Base-by-base conservation (phyloP, 352 stramenopile species). In the Phytopythium kandeliae region DNA sequence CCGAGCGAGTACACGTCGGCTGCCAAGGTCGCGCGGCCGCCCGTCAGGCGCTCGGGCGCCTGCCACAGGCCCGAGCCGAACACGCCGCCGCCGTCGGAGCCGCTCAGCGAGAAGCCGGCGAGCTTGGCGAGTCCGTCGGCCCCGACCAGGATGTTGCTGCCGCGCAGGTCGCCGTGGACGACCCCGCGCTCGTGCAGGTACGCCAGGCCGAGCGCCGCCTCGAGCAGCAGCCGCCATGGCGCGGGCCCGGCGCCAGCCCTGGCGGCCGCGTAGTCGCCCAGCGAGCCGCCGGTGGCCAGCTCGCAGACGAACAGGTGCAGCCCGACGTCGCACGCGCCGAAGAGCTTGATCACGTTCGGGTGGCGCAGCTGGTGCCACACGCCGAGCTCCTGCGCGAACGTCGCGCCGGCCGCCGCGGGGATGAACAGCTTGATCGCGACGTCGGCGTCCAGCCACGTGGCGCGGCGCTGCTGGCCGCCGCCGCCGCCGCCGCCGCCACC, bases 1-100 rank as follows among this genome's bases (percentile, higher is more conserved):
- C 56, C 63, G 9, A 79, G 61, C 5, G 49, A 55, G n/a, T 70
- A 76, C 2, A 79, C 51, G 38, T 77, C 72, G n/a, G 66, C 72
- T 28, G 58, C 61, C 21, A 59, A 60, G 0, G 59, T 55, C 24
- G 55, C 19, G 2, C 25, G n/a, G 1, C 30, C 28, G 2, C 45
- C 45, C 16, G 30, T 42, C 17, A 38, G 38, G 26, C 43, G 31
- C 28, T 51, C 45, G 1, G 45, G 45, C 31, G 45, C 26, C 16
- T 51, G n/a, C 45, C 30, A 51, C 7, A 19, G 31, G 10, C 26
- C 11, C 26, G 8, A 24, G 3, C 30, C 45, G 28, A 31, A 51
- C 3, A 21, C 31, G 2, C 19, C 28, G 4, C 19, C 13, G 22
- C 17, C 11, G 17, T 11, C 31, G 26, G 45, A 19, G 6, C 28